phyloP scores from a whole-genome alignment of 805 yeast genomes.

The Suhomyces faveliae region DNA sequence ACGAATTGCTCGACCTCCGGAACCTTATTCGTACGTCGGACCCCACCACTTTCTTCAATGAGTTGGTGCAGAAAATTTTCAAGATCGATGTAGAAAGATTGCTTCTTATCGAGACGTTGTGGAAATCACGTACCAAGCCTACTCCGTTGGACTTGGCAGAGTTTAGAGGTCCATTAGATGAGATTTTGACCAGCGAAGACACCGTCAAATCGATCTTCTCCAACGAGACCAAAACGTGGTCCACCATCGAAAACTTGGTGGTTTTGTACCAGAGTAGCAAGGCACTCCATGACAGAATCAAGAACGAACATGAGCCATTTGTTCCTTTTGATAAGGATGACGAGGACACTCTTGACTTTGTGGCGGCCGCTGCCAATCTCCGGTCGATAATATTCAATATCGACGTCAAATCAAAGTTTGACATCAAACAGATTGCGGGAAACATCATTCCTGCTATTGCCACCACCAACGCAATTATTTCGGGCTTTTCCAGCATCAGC shows the following conservation, averaged over 20 bases:
- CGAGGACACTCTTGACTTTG: constrained; percentile 84
- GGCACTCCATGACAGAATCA: constrained; percentile 49
- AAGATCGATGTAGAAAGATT: constrained; percentile 76
- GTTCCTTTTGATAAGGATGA: constrained; percentile 92
- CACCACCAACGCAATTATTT: constrained; percentile 92
- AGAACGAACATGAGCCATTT: constrained; percentile 29
- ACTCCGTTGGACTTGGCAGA: constrained; percentile 48
- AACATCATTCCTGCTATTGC: constrained; percentile 98
- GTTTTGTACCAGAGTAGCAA: constrained; percentile 53
- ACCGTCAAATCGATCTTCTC: constrained; percentile 14
- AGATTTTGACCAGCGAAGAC: constrained; percentile 15
- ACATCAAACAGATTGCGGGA: constrained; percentile 92
- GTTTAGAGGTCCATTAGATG: constrained; percentile 13
- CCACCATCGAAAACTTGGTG: constrained; percentile 57
- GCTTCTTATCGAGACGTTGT: constrained; percentile 64
- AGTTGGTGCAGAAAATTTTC: constrained; percentile 61
- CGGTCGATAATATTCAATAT: constrained; percentile 71
- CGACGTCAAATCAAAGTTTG: constrained; percentile 73
- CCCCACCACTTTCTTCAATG: constrained; percentile 29
- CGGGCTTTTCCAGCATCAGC: constrained; percentile 80
- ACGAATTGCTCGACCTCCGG: constrained; percentile 51
- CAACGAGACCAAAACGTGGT: constrained; percentile 54
- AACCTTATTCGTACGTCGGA: constrained; percentile 13
- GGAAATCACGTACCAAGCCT: constrained; percentile 75
- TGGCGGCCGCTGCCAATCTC: constrained; percentile 79